phyloP scores from a whole-genome alignment of 129 eudicot genomes.

The Ambrosia trifida region DNA sequence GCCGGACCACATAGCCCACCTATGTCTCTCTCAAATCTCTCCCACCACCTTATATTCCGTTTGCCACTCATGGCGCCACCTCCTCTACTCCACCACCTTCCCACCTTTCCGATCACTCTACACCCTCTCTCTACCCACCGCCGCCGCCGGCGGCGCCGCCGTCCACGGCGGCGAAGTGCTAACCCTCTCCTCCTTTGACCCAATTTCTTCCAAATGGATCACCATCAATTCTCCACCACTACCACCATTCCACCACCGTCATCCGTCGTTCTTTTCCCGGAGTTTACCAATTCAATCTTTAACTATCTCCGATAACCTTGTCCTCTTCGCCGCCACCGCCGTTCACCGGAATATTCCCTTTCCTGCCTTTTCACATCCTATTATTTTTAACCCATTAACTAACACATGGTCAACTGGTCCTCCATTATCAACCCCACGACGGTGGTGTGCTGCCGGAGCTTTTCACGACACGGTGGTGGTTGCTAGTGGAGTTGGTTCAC shows the following conservation, averaged over 20 bases:
- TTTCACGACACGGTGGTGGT: conserved; percentile 39
- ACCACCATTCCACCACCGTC: conserved; percentile 43
- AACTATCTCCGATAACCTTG: conserved; percentile 36
- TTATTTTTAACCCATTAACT: conserved; percentile 49
- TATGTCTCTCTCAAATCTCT: conserved; percentile 53
- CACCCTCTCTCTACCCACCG: conserved; percentile 41
- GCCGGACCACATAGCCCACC: conserved; percentile 66
- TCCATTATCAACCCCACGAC: conserved; percentile 47
- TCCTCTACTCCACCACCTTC: conserved; percentile 50
- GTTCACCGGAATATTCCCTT: conserved; percentile 22
- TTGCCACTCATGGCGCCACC: conserved; percentile 66
- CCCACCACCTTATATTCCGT: conserved; percentile 54
- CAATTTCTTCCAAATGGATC: conserved; percentile 53
- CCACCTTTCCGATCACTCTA: conserved; percentile 60
- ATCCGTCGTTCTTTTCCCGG: conserved; percentile 66
- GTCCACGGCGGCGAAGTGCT: conserved; percentile 15
- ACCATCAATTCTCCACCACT: conserved; percentile 47
- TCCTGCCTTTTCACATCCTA: conserved; percentile 60
- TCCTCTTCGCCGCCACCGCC: conserved; percentile 60
- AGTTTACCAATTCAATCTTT: conserved; percentile 63
- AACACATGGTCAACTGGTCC: conserved; percentile 53
- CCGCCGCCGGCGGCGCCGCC: background rate
- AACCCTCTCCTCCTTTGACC: conserved; percentile 51
- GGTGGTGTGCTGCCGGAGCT: conserved; percentile 82
- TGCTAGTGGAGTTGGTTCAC: conserved; percentile 73